phyloP scores from a whole-genome alignment of 2,329 filamentous ascomycete genomes.

The Basipetospora sp. region DNA sequence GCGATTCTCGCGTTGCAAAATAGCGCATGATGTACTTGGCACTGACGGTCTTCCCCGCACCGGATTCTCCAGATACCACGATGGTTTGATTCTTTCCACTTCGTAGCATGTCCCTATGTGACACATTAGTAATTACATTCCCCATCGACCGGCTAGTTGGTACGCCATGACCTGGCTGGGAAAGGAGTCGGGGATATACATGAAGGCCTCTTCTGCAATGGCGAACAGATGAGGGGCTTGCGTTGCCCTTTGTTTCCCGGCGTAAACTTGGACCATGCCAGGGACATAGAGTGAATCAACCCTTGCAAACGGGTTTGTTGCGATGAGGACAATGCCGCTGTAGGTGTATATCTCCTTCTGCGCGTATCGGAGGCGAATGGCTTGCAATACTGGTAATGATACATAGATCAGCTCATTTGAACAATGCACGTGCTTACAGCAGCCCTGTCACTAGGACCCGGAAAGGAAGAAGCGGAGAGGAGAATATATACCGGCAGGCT shows the following conservation, averaged over 20 bases:
- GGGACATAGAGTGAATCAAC: conserved; percentile 97
- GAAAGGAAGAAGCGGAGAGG: not conserved
- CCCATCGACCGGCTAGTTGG: no score
- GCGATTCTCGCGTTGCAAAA: conserved; percentile 91
- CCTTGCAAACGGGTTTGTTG: conserved; percentile 91
- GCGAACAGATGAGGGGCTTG: conserved; percentile 97
- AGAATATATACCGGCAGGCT: conserved; percentile 68
- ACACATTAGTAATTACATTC: no score
- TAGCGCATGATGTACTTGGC: conserved; percentile 99
- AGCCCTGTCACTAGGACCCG: not conserved
- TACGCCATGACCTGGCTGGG: not conserved
- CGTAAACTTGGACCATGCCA: conserved; percentile 99
- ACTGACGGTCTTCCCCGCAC: conserved; percentile 96
- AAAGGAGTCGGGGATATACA: conserved; percentile 41
- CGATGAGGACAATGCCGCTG: conserved; percentile 95
- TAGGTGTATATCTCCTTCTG: conserved; percentile 99
- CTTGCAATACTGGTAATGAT: conserved; percentile 63
- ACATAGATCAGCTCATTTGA: not conserved
- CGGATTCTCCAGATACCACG: conserved; percentile 97
- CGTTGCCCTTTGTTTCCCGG: conserved; percentile 87
- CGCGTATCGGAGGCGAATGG: conserved; percentile 88
- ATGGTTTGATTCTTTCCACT: conserved; percentile 95
- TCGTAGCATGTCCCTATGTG: conserved; percentile 95
- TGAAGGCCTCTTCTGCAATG: conserved; percentile 96
- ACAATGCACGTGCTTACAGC: no score